Percentiles rank a stretch among this genome's conserved stretches.
Evolutionary conservation across 2,329 filamentous ascomycete species (phyloP).

Genomic region (Fusarium dlaminii): DNA sequence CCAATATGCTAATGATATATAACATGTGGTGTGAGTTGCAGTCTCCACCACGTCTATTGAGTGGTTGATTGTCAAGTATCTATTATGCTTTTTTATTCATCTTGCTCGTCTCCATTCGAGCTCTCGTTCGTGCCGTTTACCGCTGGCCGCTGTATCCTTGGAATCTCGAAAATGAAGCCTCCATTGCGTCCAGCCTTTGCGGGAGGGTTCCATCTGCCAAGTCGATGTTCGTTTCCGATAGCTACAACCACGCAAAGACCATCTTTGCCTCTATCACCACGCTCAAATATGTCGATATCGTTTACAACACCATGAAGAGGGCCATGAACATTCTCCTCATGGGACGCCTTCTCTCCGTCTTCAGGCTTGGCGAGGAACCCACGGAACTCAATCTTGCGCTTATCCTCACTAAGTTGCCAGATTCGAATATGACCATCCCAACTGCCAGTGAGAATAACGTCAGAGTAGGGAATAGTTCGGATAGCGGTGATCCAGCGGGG

Average conservation of each 20-base stretch:
- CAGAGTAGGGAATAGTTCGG: constrained; percentile 85
- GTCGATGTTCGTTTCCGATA: constrained; percentile 83
- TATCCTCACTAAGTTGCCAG: constrained; percentile 87
- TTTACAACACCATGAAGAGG: constrained; percentile 82
- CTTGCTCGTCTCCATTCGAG: constrained; percentile 32
- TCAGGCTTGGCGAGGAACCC: constrained; percentile 68
- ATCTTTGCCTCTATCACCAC: constrained; percentile 78
- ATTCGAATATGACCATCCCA: constrained; percentile 88
- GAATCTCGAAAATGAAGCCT: constrained; percentile 87
- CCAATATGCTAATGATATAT: constrained; percentile 22
- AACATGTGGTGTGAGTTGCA: constrained; percentile 21
- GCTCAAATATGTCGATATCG: constrained; percentile 86
- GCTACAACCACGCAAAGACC: constrained; percentile 88
- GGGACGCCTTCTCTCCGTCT: constrained; percentile 29
- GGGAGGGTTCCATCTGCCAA: constrained; percentile 81
- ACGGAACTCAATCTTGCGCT: constrained; percentile 76
- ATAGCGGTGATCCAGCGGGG: constrained; percentile 93
- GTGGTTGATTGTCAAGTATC: constrained; percentile 28
- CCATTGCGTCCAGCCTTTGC: constrained; percentile 75
- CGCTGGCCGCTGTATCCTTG: constrained; percentile 53
- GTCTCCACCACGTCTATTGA: constrained; percentile 38
- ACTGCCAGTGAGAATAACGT: constrained; percentile 89
- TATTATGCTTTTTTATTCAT: constrained; percentile 41
- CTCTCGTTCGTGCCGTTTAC: constrained; percentile 49
- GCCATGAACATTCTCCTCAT: constrained; percentile 45